Base-by-base conservation (phyloP, 768 basidiomycete species). In the Hemileccinum rubropunctum region DNA sequence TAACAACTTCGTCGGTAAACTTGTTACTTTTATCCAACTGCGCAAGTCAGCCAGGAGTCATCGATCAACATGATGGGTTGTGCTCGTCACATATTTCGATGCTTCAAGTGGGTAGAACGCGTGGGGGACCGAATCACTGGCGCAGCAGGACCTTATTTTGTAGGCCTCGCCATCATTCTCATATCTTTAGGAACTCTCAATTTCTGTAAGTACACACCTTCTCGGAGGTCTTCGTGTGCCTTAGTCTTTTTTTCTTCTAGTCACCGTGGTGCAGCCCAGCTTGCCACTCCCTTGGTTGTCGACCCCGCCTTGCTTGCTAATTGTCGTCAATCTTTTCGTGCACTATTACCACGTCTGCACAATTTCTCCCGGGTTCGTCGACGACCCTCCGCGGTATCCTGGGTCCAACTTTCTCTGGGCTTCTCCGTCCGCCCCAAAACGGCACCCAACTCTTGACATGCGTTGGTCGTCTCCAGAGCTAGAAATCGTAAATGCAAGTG, bases 331-430 rank as follows among this genome's bases (percentile, higher is more conserved):
- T 65, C 65, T 95, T 30, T 77, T 81, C 58, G 72, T 70, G 50
- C 91, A 97, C 63, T 98, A 99, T 66, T 97, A 84, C 68, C 85
- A 83, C 53, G 92, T 83, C 38, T 84, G 89, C 61, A 88, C 85
- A 2, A 76, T 90, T 1, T 68, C 74, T 0, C 93, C 97, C 0
- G 97, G 97, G 1, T 90, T 84, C 55, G 78, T 87, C 0, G 73
- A 80, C n/a, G 86, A 86, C 11, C 71, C 79, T 6, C 74, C 77
- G 13, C 68, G 59, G 4, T 62, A 70, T 26, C 57, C 69, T 10
- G 75, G 75, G 3, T 65, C 57, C 6, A 69, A 74, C 18, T 57
- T 82, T 15, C 51, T 83, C 5, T 91, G 90, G 90, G 86, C 86
- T 21, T 70, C 62, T 51, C 57, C 53, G 52, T 56, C 45, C 15